A percentile compares a stretch with the other conserved stretches of the same genome.
Conservation (phyloP, 2,329 filamentous ascomycete genomes). For the Colletotrichum sublineola region DNA sequence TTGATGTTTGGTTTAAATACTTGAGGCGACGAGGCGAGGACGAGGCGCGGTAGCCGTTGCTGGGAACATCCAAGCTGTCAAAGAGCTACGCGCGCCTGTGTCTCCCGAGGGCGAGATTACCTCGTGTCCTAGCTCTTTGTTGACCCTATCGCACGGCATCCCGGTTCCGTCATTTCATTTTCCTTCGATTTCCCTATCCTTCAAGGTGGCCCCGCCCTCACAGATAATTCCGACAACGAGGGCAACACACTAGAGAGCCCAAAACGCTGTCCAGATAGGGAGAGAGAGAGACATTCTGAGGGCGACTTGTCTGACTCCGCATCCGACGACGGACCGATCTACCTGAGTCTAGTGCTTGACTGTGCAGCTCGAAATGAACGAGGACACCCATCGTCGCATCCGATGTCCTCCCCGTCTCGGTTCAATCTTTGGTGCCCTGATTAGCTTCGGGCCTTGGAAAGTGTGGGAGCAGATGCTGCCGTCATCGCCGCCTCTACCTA, state of each 20-base stretch:
- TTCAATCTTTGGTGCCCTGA: not conserved
- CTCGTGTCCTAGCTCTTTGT: constrained; percentile 26
- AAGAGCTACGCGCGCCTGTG: constrained; percentile 2
- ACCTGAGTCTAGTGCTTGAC: not conserved
- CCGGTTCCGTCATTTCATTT: constrained; percentile 37
- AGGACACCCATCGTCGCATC: constrained; percentile 9
- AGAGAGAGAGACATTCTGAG: constrained; percentile 38
- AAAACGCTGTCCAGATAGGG: constrained; percentile 12
- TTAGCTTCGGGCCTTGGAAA: not conserved
- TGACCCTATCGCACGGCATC: constrained; percentile 25
- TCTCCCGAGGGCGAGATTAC: constrained; percentile 15
- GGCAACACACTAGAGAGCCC: constrained; percentile 4
- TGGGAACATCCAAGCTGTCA: constrained; percentile 6
- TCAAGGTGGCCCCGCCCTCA: not conserved
- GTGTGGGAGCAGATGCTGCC: constrained; percentile 35
- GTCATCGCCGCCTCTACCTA: constrained; percentile 26
- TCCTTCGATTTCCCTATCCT: constrained; percentile 3
- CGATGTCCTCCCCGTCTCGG: not conserved
- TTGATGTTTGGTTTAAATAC: constrained; percentile 1
- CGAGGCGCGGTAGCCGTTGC: constrained; percentile 13
- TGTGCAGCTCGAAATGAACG: not conserved
- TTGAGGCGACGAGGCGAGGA: constrained; percentile 4
- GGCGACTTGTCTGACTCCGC: constrained; percentile 26
- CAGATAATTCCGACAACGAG: constrained; percentile 1
- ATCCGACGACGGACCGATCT: not conserved